Evolutionary conservation across 2,329 filamentous ascomycete species (phyloP).

Genomic region (Ceratocystis ficicola): DNA sequence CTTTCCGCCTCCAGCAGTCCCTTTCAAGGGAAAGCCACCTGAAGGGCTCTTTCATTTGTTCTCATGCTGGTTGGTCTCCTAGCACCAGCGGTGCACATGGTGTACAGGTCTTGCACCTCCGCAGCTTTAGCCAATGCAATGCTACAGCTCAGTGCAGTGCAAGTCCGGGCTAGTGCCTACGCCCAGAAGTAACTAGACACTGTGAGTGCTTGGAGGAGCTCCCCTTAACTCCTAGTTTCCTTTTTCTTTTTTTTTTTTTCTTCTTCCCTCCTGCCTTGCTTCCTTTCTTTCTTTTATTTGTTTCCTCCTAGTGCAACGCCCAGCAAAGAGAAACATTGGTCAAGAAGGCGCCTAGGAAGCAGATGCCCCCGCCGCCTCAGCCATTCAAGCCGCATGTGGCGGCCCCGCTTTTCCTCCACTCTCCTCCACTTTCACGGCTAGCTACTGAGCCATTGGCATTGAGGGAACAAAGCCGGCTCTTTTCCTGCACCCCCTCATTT

Average conservation of each 20-base stretch:
- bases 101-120: neutral
- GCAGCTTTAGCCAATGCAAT: neutral
- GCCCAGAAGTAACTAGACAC: conserved; percentile 6
- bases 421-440: neutral
- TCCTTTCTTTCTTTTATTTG: neutral
- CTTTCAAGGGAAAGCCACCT: neutral
- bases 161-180: neutral
- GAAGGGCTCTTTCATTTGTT: too few relatives aligned
- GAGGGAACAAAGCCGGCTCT: neutral
- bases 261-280: too few relatives aligned
- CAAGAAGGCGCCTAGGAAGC: neutral
- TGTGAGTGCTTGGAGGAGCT: neutral
- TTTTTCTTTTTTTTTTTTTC: too few relatives aligned
- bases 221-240: neutral
- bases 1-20: neutral
- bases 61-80: neutral
- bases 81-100: neutral
- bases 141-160: neutral
- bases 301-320: neutral
- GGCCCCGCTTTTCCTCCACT: conserved; percentile 5
- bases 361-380: neutral
- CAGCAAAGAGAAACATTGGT: neutral
- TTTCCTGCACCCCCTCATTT: neutral
- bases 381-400: neutral
- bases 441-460: neutral